These are phyloP conservation scores for Fusarium fujikuroi DNA, from an alignment of 2,329 filamentous ascomycete species.

Conservation along the genomic window DNA sequence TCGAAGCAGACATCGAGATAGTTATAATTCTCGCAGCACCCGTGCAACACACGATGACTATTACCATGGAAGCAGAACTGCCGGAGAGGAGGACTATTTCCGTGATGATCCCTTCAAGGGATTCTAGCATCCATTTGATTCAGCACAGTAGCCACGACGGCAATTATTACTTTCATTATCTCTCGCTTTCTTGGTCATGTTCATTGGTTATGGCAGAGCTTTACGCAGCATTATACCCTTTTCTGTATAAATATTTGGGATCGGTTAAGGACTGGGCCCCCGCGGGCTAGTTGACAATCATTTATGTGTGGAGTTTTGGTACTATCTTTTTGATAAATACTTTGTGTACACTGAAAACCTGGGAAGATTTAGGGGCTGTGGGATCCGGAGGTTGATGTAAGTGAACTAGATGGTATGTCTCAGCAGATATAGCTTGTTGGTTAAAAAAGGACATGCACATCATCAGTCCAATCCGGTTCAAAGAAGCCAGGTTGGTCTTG, in stretches of 20 bases:
- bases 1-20: constrained; percentile 65
- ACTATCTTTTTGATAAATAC: not conserved
- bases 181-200: constrained; percentile 26
- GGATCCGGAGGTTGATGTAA: not conserved
- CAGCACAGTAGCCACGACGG: constrained; percentile 14
- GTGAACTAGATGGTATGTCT: not conserved
- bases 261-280: constrained; percentile 1
- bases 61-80: constrained; percentile 58
- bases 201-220: constrained; percentile 15
- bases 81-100: constrained; percentile 66
- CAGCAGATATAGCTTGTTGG: not conserved
- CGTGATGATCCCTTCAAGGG: constrained; percentile 71
- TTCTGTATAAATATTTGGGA: constrained; percentile 38
- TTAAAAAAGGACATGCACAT: not conserved
- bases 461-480: not conserved
- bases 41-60: constrained; percentile 59
- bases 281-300: constrained; percentile 14
- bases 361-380: not conserved
- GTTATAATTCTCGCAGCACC: constrained; percentile 58
- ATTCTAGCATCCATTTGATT: constrained; percentile 56
- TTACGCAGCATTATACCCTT: constrained; percentile 39
- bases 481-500: not conserved
- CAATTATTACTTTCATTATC: constrained; percentile 20
- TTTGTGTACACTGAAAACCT: constrained; percentile 16
- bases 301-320: constrained; percentile 31